phyloP scores from a whole-genome alignment of 2,329 filamentous ascomycete genomes.

The Zymoseptoria tritici region DNA sequence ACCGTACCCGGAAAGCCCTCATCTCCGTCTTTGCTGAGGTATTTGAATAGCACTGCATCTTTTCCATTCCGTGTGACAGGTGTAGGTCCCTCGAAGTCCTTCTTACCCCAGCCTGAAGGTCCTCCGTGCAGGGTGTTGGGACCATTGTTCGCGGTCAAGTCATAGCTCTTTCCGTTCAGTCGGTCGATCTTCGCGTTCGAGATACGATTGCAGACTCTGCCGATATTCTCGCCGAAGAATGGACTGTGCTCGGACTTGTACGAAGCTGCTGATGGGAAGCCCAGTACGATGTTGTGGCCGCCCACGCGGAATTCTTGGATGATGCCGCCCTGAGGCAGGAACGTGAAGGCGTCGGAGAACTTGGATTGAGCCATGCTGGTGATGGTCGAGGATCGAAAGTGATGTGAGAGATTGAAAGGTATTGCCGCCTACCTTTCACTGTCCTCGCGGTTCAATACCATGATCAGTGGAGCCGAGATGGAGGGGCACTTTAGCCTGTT shows the following conservation, averaged over 20 bases:
- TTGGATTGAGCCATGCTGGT: conserved; percentile 15
- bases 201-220: conserved; percentile 74
- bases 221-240: conserved; percentile 91
- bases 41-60: conserved; percentile 41
- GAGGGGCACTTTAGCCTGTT: conserved; percentile 9
- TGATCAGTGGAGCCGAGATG: conserved; percentile 8
- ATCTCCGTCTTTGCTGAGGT: conserved; percentile 69
- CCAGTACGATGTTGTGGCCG: conserved; percentile 78
- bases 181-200: conserved; percentile 60
- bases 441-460: not conserved
- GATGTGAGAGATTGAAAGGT: not conserved
- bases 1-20: conserved; percentile 87
- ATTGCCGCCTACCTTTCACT: not conserved
- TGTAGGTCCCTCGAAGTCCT: conserved; percentile 64
- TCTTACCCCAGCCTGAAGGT: conserved; percentile 70
- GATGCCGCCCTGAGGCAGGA: conserved; percentile 70
- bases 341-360: conserved; percentile 44
- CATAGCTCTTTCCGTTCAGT: conserved; percentile 65
- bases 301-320: conserved; percentile 74
- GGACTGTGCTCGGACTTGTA: conserved; percentile 70
- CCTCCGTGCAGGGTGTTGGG: conserved; percentile 56
- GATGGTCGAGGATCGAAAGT: not conserved
- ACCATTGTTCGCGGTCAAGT: conserved; percentile 67
- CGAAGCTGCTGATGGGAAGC: conserved; percentile 66
- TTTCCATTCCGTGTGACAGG: conserved; percentile 45